These are phyloP conservation scores for Lentinula novae-zelandiae DNA, from an alignment of 1,284 basidiomycete species.

Conservation along the genomic window DNA sequence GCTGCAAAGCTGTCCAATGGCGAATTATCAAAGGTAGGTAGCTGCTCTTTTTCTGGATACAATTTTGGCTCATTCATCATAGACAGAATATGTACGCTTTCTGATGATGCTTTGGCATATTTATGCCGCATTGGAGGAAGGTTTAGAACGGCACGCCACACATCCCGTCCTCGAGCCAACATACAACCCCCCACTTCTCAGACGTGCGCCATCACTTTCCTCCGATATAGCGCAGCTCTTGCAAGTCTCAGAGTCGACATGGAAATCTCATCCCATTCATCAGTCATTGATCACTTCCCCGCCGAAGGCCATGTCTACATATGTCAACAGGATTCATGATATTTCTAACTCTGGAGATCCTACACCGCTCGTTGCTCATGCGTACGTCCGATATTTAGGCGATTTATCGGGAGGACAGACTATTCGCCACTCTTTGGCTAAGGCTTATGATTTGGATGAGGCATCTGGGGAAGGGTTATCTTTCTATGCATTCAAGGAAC, in stretches of 20 bases:
- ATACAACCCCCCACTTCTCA: slow-evolving; percentile 68
- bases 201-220: slow-evolving; percentile 54
- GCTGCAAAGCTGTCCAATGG: slow-evolving; percentile 61
- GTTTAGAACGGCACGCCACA: slow-evolving; percentile 58
- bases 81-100: slow-evolving; percentile 65
- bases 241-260: slow-evolving; percentile 44
- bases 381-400: slow-evolving; percentile 84
- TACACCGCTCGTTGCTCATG: slow-evolving; percentile 65
- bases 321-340: slow-evolving; percentile 46
- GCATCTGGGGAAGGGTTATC: slow-evolving; percentile 47
- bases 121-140: slow-evolving; percentile 71
- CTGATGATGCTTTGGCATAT: slow-evolving; percentile 77
- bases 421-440: slow-evolving; percentile 60
- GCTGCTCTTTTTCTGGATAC: background rate
- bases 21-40: slow-evolving; percentile 40
- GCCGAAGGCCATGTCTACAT: slow-evolving; percentile 50
- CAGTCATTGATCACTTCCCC: slow-evolving; percentile 37
- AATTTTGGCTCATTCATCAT: background rate
- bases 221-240: slow-evolving; percentile 70
- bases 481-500: slow-evolving; percentile 74
- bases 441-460: slow-evolving; percentile 63
- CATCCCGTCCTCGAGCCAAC: slow-evolving; percentile 64
- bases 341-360: slow-evolving; percentile 46
- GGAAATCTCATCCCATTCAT: slow-evolving; percentile 57
- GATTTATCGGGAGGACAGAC: slow-evolving; percentile 82